Evolutionary conservation across 2,329 filamentous ascomycete genomes (phyloP).

Genomic region (Cercospora nicotianae): DNA sequence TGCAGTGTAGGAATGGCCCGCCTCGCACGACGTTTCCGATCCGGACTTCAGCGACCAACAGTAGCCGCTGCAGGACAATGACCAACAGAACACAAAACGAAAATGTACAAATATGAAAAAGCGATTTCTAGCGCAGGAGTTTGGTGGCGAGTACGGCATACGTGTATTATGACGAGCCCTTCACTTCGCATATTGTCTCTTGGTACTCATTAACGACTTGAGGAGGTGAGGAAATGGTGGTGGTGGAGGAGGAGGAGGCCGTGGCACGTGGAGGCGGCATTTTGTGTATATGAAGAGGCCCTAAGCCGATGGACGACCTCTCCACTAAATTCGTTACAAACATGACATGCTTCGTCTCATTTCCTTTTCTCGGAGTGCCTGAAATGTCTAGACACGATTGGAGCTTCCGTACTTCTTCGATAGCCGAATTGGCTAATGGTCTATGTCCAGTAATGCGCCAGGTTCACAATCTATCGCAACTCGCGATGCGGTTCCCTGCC

Average conservation of each 20-base stretch:
- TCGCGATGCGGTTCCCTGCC: not conserved
- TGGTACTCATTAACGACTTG: not conserved
- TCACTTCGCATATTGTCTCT: conserved; percentile 10
- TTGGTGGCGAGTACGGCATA: conserved; percentile 11
- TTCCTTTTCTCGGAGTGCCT: not conserved
- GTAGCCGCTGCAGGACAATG: not conserved
- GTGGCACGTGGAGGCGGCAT: not conserved
- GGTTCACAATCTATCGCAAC: not conserved
- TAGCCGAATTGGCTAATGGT: not conserved
- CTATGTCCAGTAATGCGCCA: not conserved
- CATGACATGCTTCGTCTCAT: not conserved
- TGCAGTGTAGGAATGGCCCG: not conserved
- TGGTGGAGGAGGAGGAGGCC: not conserved
- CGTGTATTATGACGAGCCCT: conserved; percentile 6
- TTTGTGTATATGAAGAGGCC: conserved; percentile 19
- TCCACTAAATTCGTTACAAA: conserved; percentile 23
- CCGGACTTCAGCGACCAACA: not conserved
- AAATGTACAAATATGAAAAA: conserved; percentile 13
- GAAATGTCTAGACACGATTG: not conserved
- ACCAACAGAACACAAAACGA: not conserved
- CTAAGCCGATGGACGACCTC: conserved; percentile 26
- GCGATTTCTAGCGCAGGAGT: conserved; percentile 17
- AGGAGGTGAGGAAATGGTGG: not conserved
- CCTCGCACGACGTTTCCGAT: not conserved
- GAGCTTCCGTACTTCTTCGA: not conserved